phyloP scores from a whole-genome alignment of 2,329 filamentous ascomycete species.

The Diaporthe sp. region DNA sequence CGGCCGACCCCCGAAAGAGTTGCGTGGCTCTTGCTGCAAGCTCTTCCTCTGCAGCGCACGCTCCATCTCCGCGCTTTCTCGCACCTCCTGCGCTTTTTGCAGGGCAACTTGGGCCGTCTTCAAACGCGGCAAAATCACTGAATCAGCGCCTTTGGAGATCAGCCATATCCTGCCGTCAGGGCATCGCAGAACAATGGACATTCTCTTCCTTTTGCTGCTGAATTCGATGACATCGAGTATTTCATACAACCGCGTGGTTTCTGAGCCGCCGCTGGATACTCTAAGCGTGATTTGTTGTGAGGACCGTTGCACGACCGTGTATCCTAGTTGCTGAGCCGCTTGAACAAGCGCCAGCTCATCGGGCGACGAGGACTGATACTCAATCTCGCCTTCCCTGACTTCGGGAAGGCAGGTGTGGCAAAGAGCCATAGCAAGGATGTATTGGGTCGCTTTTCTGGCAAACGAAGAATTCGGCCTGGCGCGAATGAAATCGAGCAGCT shows the following conservation, averaged over 20 bases:
- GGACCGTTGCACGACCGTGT: constrained; percentile 80
- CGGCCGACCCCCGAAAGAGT: constrained; percentile 67
- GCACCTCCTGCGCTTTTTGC: constrained; percentile 77
- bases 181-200: constrained; percentile 90
- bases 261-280: constrained; percentile 50
- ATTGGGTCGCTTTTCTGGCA: constrained; percentile 82
- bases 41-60: constrained; percentile 68
- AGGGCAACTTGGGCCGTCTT: constrained; percentile 79
- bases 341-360: constrained; percentile 89
- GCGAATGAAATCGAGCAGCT: constrained; percentile 83
- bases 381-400: constrained; percentile 70
- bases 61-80: constrained; percentile 72
- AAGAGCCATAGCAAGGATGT: constrained; percentile 85
- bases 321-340: constrained; percentile 88
- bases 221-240: constrained; percentile 92
- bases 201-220: constrained; percentile 87
- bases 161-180: constrained; percentile 85
- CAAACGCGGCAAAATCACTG: constrained; percentile 81
- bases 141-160: constrained; percentile 93
- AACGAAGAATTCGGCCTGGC: constrained; percentile 82
- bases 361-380: constrained; percentile 88
- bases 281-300: constrained; percentile 74
- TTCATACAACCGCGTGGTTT: constrained; percentile 72
- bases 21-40: constrained; percentile 66
- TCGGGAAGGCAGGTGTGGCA: constrained; percentile 95